phyloP scores from a whole-genome alignment of 495 filamentous ascomycete genomes.

The Neurospora sp. region DNA sequence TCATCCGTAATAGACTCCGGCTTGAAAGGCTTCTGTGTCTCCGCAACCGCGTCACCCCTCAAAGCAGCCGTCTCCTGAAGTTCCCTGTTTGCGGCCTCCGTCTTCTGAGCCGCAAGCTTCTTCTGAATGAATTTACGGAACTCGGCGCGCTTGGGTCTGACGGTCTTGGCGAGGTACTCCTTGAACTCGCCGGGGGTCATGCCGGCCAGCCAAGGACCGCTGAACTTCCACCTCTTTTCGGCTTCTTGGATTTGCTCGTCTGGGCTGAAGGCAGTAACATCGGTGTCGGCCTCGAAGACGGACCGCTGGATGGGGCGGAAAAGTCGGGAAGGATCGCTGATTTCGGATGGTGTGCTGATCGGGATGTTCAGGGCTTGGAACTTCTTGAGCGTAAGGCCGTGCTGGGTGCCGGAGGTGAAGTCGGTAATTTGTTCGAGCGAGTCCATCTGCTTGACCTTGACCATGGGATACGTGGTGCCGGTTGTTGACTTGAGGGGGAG shows the following conservation, averaged over 20 bases:
- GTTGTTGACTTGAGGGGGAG: slow-evolving; percentile 67
- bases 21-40: slow-evolving; percentile 16
- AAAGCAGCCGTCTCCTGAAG: slow-evolving; percentile 32
- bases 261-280: slow-evolving; percentile 34
- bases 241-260: slow-evolving; percentile 16
- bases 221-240: slow-evolving; percentile 58
- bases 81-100: slow-evolving; percentile 20
- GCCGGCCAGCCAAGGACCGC: slow-evolving; percentile 73
- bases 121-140: slow-evolving; percentile 52
- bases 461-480: slow-evolving; percentile 55
- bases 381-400: slow-evolving; percentile 71
- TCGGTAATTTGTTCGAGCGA: slow-evolving; percentile 87
- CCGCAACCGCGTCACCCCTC: slow-evolving; percentile 28
- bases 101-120: slow-evolving; percentile 33
- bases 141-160: slow-evolving; percentile 49
- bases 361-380: slow-evolving; percentile 60
- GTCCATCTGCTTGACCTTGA: slow-evolving; percentile 66
- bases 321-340: slow-evolving; percentile 10
- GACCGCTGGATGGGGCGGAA: slow-evolving; percentile 15
- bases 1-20: slow-evolving; percentile 43
- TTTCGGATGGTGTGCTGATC: slow-evolving; percentile 39
- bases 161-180: slow-evolving; percentile 48
- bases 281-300: slow-evolving; percentile 51
- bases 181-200: slow-evolving; percentile 65
- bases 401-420: slow-evolving; percentile 74